These are phyloP conservation scores for Diaporthe amygdali DNA, from an alignment of 2,329 filamentous ascomycete genomes.

Conservation along the genomic window DNA sequence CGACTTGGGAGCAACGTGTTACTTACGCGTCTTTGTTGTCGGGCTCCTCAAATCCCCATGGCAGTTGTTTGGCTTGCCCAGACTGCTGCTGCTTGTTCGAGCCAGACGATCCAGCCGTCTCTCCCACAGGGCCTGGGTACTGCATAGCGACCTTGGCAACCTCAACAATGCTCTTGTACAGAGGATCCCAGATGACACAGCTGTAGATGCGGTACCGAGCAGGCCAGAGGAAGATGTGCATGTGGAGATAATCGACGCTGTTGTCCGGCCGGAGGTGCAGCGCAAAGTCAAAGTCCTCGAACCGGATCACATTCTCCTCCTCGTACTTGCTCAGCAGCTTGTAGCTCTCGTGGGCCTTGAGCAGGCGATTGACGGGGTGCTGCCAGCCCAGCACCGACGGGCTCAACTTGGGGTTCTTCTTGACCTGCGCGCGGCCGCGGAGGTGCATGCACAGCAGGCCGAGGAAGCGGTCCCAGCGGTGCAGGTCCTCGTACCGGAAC, in stretches of 20 bases:
- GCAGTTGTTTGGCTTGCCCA: background rate
- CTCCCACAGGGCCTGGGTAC: background rate
- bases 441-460: background rate
- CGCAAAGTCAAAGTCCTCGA: constrained; percentile 10
- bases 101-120: background rate
- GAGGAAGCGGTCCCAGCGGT: constrained; percentile 11
- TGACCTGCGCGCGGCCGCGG: background rate
- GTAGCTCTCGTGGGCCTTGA: constrained; percentile 9
- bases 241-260: constrained; percentile 7
- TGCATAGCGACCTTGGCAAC: background rate
- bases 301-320: constrained; percentile 6
- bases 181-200: constrained; percentile 3
- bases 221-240: constrained; percentile 10
- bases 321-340: constrained; percentile 1
- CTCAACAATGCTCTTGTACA: constrained; percentile 1
- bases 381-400: background rate
- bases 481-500: constrained; percentile 10
- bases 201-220: constrained; percentile 1
- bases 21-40: background rate
- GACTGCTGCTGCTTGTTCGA: background rate
- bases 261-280: constrained; percentile 4
- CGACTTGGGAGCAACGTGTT: rapidly evolving
- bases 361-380: background rate
- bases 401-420: background rate
- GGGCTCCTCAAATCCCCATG: background rate